These are phyloP conservation scores for Xylariaceae sp. DNA, from an alignment of 2,329 filamentous ascomycete genomes.

Conservation along the genomic window DNA sequence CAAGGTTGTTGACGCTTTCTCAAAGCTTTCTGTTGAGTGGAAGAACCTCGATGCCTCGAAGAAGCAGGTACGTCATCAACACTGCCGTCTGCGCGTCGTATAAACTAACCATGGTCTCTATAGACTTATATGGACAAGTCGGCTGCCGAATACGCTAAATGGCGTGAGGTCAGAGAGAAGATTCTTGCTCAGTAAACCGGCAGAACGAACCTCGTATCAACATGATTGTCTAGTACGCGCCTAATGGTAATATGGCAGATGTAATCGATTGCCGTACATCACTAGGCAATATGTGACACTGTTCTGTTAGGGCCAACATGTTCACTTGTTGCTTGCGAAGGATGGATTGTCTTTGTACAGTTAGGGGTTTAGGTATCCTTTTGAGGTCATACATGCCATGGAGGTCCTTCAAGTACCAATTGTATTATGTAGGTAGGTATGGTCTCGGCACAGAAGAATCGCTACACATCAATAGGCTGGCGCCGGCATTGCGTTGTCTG, in stretches of 20 bases:
- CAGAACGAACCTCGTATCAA: conserved; percentile 1
- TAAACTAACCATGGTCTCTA: conserved; percentile 18
- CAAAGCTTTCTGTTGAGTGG: conserved; percentile 38
- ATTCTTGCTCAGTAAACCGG: conserved; percentile 19
- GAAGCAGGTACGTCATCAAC: conserved; percentile 36
- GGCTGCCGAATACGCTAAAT: conserved; percentile 29
- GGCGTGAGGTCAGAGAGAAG: conserved; percentile 28
- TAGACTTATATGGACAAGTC: conserved; percentile 36
- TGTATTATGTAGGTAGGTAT: conserved; percentile 5
- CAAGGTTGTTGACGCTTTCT: conserved; percentile 21
- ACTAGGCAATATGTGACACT: neutral
- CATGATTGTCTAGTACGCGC: neutral
- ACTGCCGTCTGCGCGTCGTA: neutral
- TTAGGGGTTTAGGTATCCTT: neutral
- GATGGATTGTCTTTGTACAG: conserved; percentile 6
- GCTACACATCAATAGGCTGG: neutral
- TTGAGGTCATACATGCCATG: neutral
- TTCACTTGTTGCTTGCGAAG: conserved; percentile 4
- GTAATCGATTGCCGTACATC: neutral
- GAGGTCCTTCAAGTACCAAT: neutral
- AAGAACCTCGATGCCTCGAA: conserved; percentile 38
- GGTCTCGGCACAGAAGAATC: neutral
- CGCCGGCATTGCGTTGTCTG: neutral
- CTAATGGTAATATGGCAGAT: neutral
- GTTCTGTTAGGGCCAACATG: neutral